Conservation (phyloP, 2,329 filamentous ascomycete species). For the Alternaria hordeiaustralica region DNA sequence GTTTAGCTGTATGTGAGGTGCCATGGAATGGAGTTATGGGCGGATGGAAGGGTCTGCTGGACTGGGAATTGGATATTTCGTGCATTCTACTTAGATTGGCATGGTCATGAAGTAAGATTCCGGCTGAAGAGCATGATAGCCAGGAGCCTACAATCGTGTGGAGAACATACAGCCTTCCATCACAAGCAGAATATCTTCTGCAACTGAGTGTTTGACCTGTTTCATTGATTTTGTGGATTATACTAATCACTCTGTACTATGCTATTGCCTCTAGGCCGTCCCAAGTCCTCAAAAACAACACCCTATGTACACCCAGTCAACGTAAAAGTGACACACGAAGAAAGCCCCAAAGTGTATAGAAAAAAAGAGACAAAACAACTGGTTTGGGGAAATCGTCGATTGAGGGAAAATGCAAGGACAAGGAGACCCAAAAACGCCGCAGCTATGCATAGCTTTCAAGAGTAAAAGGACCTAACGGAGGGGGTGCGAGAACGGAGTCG, state of each 20-base stretch:
- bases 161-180: not conserved
- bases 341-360: not conserved
- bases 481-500: constrained; percentile 9
- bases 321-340: not conserved
- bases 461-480: constrained; percentile 11
- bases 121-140: no score
- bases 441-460: constrained; percentile 12
- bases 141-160: not conserved
- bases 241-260: constrained; percentile 1
- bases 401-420: not conserved
- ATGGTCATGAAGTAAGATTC: no score
- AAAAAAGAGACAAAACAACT: not conserved
- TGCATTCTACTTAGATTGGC: not conserved
- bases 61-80: not conserved
- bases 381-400: not conserved
- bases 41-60: not conserved
- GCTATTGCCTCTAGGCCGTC: not conserved
- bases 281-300: not conserved
- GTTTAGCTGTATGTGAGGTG: constrained; percentile 39
- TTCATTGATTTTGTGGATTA: not conserved
- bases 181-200: not conserved
- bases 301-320: not conserved
- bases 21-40: no score
- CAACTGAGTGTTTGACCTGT: not conserved
- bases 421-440: constrained; percentile 5